Base-by-base conservation (phyloP, 2,329 filamentous ascomycete genomes). In the Calycina herbarum region DNA sequence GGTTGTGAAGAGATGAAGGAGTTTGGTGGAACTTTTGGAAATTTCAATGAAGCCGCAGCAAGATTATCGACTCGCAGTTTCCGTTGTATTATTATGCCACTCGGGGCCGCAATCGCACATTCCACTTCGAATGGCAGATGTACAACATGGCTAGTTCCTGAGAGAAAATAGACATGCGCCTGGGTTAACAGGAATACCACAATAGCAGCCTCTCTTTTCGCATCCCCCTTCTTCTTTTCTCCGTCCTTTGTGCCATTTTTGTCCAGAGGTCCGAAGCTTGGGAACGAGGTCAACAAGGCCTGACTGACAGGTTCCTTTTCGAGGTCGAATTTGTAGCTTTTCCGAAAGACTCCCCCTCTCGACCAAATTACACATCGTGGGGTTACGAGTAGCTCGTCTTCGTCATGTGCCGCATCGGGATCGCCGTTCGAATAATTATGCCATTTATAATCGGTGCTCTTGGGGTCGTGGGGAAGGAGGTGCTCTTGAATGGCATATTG, bases 121-220 rank as follows among this genome's bases (percentile, higher is more conserved):
- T 97, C 93, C 54, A 97, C 91, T 78, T 98, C 94, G 75, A 99
- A 99, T 1, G 94, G 94, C 74, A 99, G 87, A 76, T 97, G 93
- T 59, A 98, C 85, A 66, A 97, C 87, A 83, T 99, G 92, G 75
- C 87, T 95, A 40, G 92, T 89, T 24, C 94, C 94, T 1, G 91
- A 87, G 45, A 98, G 85, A 76, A 96, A 97, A 81, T 94, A 96
- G 70, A 99, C 87, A 76, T 98, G 94, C 27, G 92, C 93, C 75
- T 98, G 94, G 0, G 92, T 94, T 78, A 92, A 94, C 70, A 99
- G 86, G 71, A 98, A 91, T 60, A 99, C 91, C 7, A 98, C 92
- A 67, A 99, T 80, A 4, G 94, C 93, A 73, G 89, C 85, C 54
- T 85, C 84, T 61, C 68, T 73, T 11, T 67, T 68, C 17, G 59